Conservation (phyloP, 164 flowering plant species). For the Umbilicus rupestris region DNA sequence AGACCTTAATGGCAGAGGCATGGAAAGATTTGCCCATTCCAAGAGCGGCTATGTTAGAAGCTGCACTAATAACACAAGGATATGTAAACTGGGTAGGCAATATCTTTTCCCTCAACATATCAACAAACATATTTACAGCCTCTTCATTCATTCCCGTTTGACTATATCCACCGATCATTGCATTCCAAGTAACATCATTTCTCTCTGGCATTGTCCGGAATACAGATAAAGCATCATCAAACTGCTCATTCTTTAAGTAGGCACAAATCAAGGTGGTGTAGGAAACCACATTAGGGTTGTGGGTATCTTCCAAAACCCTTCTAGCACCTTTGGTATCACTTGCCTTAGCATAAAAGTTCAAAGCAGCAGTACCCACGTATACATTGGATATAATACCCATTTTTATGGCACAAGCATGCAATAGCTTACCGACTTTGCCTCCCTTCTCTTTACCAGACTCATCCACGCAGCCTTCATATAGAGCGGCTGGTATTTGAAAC, state of each 20-base stretch:
- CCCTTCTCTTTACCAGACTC: slow-evolving; percentile 10
- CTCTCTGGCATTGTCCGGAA: slow-evolving; percentile 59
- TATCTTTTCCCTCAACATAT: slow-evolving; percentile 54
- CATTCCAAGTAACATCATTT: slow-evolving; percentile 80
- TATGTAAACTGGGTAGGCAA: slow-evolving; percentile 45
- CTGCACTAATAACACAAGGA: slow-evolving; percentile 60
- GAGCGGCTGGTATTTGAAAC: slow-evolving; percentile 34
- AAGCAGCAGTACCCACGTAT: slow-evolving; percentile 55
- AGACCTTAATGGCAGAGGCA: slow-evolving; percentile 56
- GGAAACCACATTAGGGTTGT: slow-evolving; percentile 61
- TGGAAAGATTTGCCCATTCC: slow-evolving; percentile 70
- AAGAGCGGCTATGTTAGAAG: slow-evolving; percentile 58
- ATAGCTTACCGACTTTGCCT: slow-evolving; percentile 32
- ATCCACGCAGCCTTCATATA: slow-evolving; percentile 2
- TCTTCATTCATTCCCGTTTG: slow-evolving; percentile 67
- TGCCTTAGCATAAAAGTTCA: slow-evolving; percentile 52
- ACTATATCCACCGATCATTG: slow-evolving; percentile 72
- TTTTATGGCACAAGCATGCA: slow-evolving; percentile 51
- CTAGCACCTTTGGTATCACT: slow-evolving; percentile 38
- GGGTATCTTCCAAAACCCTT: slow-evolving; percentile 49
- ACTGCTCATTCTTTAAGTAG: slow-evolving; percentile 36
- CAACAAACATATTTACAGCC: slow-evolving; percentile 59
- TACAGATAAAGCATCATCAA: slow-evolving; percentile 42
- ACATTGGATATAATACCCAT: slow-evolving; percentile 49
- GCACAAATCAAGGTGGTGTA: slow-evolving; percentile 59